Evolutionary conservation across 495 filamentous ascomycete genomes (phyloP), one percentile per base, ranked within the genome.

Genomic region (Hypoxylon cercidicola): DNA sequence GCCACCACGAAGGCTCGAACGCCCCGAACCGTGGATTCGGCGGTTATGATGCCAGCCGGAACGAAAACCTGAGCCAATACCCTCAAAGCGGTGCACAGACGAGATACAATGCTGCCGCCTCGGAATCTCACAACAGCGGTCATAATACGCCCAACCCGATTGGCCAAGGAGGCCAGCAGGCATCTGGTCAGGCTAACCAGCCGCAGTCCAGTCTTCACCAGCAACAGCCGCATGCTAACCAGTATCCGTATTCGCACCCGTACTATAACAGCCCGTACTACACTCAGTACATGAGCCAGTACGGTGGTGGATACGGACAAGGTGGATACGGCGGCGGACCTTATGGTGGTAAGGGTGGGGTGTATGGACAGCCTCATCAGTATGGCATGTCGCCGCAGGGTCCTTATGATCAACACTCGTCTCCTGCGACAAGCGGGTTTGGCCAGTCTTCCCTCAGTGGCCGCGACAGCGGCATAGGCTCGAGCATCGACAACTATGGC

Each of bases 121-220:
- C 83, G 30, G 95, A 97, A 39, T 83, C 90, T 39, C 90, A 92
- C 73, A 89, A 87, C 76, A 93, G 90, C 71, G 93, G 91, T 13
- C 89, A 96, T 69, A 93, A 88, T 39, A 97, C 94, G 4, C 93
- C 93, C 7, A 94, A 94, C 74, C 92, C 90, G 20, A 87, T 88
- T 35, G 78, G 90, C 54, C 89, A 90, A 62, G 84, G 79, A 23
- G 88, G 89, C 60, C 88, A 88, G 49, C 78, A 77, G 49, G 68
- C 74, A n/a, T 62, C 72, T 43, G 69, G 54, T 8, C 75, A 77
- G 53, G 60, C 49, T 37, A 86, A 86, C 66, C 78, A 78, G 44
- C 77, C 76, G 20, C 84, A 85, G 55, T 78, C 83, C 0, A 84
- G 85, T 50, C 76, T 80, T 41, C 77, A 82, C 40, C 85, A 87